Base-by-base conservation (phyloP, 2,329 filamentous ascomycete species). In the Neurospora sp. region DNA sequence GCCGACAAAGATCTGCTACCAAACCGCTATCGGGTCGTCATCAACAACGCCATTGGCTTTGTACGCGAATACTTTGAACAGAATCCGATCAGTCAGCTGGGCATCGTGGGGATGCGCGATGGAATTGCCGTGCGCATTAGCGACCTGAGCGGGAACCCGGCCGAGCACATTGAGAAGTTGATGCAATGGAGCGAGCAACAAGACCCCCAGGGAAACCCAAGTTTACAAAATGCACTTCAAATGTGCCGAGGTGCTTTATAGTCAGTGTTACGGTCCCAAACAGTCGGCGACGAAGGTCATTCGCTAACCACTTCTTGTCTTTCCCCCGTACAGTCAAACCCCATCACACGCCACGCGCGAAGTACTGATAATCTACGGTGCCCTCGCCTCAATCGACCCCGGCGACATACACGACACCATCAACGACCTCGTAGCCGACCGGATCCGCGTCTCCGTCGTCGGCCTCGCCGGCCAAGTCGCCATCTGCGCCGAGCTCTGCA, bases 51-150 rank as follows among this genome's bases (percentile, higher is more conserved):
- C 17, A 88, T 91, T 73, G 91, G 93, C 70, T 99, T 98, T 80
- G 91, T 98, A 67, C 87, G 90, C 71, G 95, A 97, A 79, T 99
- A 93, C 81, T 99, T 98, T 78, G 96, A 98, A 81, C 96, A 99
- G 81, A 99, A 99, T 77, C 96, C 96, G 11, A 98, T 99, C 74
- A 97, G 93, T 10, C 96, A 99, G 81, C 87, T 99, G 70, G 94
- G 92, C 33, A 91, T 99, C 38, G 84, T 99, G 46, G 95, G 92
- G 67, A 97, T 98, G 92, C 88, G 92, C 72, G 96, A 98, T 78
- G 96, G 96, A 17, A 84, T 98, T 17, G 94, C 94, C 2, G 84
- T 96, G 33, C 85, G 92, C 46, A 87, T 99, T 73, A 96, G 91
- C 77, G 92, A 97, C 77, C 90, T 98, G 84, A 91, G 91, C 69